phyloP scores from a whole-genome alignment of 148 eudicot species.

The Camellia lanceoleosa region DNA sequence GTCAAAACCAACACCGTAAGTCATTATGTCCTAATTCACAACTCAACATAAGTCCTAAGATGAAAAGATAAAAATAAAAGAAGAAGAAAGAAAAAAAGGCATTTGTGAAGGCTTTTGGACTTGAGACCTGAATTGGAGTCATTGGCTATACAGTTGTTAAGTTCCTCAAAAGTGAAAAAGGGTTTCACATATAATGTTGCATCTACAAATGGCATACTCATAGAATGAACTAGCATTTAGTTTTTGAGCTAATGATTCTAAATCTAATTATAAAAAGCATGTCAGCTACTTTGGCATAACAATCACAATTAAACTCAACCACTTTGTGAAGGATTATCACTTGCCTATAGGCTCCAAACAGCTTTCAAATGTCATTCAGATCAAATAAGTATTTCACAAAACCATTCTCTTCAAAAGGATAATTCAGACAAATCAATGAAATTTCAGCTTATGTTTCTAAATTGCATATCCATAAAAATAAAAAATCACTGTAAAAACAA shows the following conservation, averaged over 20 bases:
- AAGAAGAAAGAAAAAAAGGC: background rate
- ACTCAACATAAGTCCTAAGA: no score
- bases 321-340: background rate
- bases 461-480: background rate
- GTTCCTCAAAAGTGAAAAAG: background rate
- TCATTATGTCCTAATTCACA: background rate
- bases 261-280: background rate
- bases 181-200: background rate
- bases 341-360: background rate
- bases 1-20: background rate
- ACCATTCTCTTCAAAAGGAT: background rate
- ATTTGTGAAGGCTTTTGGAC: background rate
- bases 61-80: no score
- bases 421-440: background rate
- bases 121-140: background rate
- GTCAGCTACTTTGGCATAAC: background rate
- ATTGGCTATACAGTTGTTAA: background rate
- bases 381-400: background rate
- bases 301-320: constrained; percentile 1
- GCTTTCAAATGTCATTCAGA: background rate
- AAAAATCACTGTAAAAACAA: background rate
- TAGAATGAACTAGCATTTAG: background rate
- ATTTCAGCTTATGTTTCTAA: background rate
- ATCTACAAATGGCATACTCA: background rate
- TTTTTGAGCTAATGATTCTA: background rate